These are phyloP conservation scores for Diaporthe sp. DNA, from an alignment of 2,329 filamentous ascomycete genomes.

Conservation along the genomic window DNA sequence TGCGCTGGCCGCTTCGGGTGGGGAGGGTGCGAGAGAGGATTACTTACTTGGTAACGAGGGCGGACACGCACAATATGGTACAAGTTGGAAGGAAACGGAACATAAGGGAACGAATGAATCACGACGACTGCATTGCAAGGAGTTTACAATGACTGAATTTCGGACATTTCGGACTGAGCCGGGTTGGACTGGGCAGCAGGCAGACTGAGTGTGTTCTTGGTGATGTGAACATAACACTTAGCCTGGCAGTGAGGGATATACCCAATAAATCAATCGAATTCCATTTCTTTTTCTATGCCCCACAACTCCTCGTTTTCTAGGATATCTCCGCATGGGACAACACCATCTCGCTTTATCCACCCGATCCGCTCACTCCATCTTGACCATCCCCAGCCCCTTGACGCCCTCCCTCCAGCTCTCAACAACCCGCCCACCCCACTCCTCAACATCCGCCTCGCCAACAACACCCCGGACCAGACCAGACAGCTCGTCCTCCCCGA, in stretches of 20 bases:
- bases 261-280: conserved; percentile 1
- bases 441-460: conserved; percentile 48
- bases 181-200: neutral
- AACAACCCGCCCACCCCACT: conserved; percentile 53
- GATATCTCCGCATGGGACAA: neutral
- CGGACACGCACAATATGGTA: neutral
- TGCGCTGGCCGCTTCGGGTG: neutral
- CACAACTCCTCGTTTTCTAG: neutral
- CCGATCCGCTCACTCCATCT: conserved; percentile 50
- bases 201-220: neutral
- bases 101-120: conserved; percentile 3
- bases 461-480: conserved; percentile 48
- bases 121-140: conserved; percentile 26
- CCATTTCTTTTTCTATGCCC: neutral
- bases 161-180: neutral
- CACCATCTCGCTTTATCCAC: neutral
- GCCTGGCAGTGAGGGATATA: conserved; percentile 11
- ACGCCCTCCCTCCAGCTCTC: conserved; percentile 56
- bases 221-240: neutral
- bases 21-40: neutral
- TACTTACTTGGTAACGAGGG: neutral
- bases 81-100: neutral
- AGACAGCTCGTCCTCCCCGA: conserved; percentile 46
- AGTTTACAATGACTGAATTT: conserved; percentile 1
- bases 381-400: conserved; percentile 54